Base-by-base conservation (phyloP, 2,329 filamentous ascomycete genomes). In the Monilinia fructigena region DNA sequence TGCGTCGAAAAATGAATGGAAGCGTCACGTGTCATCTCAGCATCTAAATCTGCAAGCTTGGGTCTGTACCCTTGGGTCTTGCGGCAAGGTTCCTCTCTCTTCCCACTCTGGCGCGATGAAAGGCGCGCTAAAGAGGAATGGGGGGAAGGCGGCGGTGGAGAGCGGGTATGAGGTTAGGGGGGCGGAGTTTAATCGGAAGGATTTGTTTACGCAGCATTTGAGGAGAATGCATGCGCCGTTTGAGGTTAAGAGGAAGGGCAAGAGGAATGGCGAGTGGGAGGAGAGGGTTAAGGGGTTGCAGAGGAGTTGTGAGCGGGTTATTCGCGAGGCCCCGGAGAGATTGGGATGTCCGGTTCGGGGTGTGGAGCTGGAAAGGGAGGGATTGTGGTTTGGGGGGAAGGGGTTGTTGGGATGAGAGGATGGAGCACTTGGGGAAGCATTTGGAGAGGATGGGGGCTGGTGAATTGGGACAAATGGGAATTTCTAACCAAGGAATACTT, bases 1-100 rank as follows among this genome's bases (percentile, higher is more conserved):
- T 74, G 83, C 85, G 3, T 88, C 84, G 71, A 97, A 96, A 79
- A 97, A 97, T 75, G 93, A 97, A 77, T 97, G 94, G 94, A 97
- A 97, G 77, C 87, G 94, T 0, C 94, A 98, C 75, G 86, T 94
- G 73, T 80, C 82, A 42, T 90, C 89, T 0, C 90, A 96, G 75
- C 94, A 98, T 75, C 81, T 97, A 28, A 85, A 88, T 64, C 81
- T 91, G 3, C 80, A 84, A 55, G 90, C 88, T 78, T 97, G 89
- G 86, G 82, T 89, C 66, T 98, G 93, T 79, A 74, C 78, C 35
- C 72, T 74, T 14, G 75, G 74, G 31, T 75, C 73, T 55, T 77
- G 68, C 52, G 70, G 70, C 66, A 72, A 66, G 72, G 75, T 42
- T 42, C n/a, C 64, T 2, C 48, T 64, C 66, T 70, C 69, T 52